Evolutionary conservation across 257 asterid species (phyloP).

Genomic region (Cruciata laevipes): DNA sequence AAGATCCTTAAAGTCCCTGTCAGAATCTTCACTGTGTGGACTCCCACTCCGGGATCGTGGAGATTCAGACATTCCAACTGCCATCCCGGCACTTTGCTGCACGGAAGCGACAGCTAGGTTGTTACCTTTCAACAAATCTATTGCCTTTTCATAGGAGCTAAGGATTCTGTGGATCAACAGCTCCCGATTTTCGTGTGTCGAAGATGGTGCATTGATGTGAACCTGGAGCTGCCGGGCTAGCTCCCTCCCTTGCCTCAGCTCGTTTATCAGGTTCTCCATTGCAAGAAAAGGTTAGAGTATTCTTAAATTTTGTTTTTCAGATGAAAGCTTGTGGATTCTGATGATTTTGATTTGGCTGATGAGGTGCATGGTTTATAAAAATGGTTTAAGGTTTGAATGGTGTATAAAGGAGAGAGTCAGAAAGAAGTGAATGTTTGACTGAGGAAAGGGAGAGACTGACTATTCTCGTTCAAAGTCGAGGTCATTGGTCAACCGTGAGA

Average conservation of each 20-base stretch:
- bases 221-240: constrained; percentile 52
- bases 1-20: constrained; percentile 41
- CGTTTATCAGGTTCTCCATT: constrained; percentile 25
- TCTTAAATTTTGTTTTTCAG: not conserved
- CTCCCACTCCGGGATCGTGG: constrained; percentile 35
- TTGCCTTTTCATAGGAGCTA: constrained; percentile 43
- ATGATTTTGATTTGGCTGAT: not conserved
- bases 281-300: not conserved
- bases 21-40: constrained; percentile 50
- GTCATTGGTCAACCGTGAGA: constrained; percentile 38
- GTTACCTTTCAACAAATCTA: constrained; percentile 33
- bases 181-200: constrained; percentile 35
- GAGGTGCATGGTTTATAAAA: constrained; percentile 9
- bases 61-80: constrained; percentile 28
- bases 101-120: constrained; percentile 25
- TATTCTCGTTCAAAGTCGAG: constrained; percentile 25
- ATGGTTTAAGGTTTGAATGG: constrained; percentile 6
- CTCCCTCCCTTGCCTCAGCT: constrained; percentile 56
- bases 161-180: constrained; percentile 46
- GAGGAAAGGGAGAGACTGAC: constrained; percentile 12
- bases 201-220: constrained; percentile 35
- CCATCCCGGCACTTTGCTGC: constrained; percentile 2
- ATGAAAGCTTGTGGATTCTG: not conserved
- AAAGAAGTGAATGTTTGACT: constrained; percentile 24
- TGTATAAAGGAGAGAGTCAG: constrained; percentile 5